phyloP scores from a whole-genome alignment of 139 green algal species.

The Chlorella sp. region DNA sequence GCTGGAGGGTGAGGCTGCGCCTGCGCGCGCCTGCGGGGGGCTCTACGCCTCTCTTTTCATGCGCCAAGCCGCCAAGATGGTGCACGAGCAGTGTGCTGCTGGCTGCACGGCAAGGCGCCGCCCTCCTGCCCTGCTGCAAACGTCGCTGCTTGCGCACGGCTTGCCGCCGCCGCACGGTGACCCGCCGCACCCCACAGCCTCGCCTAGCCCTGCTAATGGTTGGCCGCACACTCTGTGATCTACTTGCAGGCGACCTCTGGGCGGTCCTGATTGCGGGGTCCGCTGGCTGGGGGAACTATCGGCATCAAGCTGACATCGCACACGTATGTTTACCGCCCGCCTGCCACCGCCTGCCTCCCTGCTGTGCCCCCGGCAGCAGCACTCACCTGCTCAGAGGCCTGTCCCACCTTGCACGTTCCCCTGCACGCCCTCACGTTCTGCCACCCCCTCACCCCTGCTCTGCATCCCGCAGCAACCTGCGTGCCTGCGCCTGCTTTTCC shows the following conservation, averaged over 20 bases:
- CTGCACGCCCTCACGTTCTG: too few species aligned
- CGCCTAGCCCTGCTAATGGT: background rate
- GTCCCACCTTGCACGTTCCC: background rate
- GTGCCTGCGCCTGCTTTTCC: background rate
- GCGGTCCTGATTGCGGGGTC: constrained; percentile 92
- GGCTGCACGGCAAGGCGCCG: background rate
- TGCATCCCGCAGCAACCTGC: background rate
- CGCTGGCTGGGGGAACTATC: constrained; percentile 88
- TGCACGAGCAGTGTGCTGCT: background rate
- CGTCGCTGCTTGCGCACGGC: background rate
- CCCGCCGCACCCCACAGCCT: background rate
- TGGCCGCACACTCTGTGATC: background rate
- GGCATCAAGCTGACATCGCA: constrained; percentile 86
- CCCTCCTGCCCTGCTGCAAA: background rate
- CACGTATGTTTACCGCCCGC: constrained; percentile 45
- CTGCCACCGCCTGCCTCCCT: background rate
- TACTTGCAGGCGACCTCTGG: constrained; percentile 73
- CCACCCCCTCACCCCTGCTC: background rate
- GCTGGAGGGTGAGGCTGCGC: background rate
- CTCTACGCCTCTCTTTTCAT: background rate
- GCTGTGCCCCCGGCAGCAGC: background rate
- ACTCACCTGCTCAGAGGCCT: background rate
- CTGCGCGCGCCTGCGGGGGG: too few species aligned
- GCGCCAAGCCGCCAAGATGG: too few species aligned
- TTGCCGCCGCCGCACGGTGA: background rate